Conservation (phyloP, 2,329 filamentous ascomycete genomes). For the Epichloe glyceriae region DNA sequence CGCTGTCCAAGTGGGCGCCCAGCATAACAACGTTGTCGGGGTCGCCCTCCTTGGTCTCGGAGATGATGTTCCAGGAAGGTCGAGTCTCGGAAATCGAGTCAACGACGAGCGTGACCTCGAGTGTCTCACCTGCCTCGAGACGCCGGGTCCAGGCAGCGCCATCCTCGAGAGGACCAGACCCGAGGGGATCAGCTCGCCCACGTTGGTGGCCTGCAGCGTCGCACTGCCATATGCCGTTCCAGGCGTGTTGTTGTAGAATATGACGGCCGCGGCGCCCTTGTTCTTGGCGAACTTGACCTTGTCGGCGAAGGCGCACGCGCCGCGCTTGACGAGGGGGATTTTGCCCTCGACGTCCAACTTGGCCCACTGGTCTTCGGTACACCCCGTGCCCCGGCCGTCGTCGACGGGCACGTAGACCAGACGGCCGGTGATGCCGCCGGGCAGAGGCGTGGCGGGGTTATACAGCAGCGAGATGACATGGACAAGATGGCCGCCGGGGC, state of each 20-base stretch:
- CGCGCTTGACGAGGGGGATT: conserved; percentile 32
- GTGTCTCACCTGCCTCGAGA: conserved; percentile 16
- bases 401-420: conserved; percentile 24
- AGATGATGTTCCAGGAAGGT: conserved; percentile 25
- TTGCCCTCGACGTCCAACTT: conserved; percentile 28
- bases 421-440: conserved; percentile 20
- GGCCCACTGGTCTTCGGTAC: conserved; percentile 28
- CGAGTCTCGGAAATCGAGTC: conserved; percentile 21
- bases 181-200: conserved; percentile 19
- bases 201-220: conserved; percentile 32
- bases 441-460: conserved; percentile 30
- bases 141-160: conserved; percentile 20
- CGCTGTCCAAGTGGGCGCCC: conserved; percentile 26
- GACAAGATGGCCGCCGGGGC: conserved; percentile 31
- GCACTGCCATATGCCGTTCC: conserved; percentile 29
- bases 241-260: conserved; percentile 48
- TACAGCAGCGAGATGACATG: conserved; percentile 31
- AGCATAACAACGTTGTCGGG: conserved; percentile 26
- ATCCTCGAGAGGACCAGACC: conserved; percentile 20
- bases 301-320: conserved; percentile 26
- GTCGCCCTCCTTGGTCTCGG: conserved; percentile 27
- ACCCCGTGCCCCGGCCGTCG: conserved; percentile 23
- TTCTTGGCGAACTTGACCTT: conserved; percentile 29
- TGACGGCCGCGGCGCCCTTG: conserved; percentile 28
- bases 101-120: conserved; percentile 19